These are phyloP conservation scores for Populus alba DNA, from an alignment of 345 rosid genomes.

Conservation along the genomic window DNA sequence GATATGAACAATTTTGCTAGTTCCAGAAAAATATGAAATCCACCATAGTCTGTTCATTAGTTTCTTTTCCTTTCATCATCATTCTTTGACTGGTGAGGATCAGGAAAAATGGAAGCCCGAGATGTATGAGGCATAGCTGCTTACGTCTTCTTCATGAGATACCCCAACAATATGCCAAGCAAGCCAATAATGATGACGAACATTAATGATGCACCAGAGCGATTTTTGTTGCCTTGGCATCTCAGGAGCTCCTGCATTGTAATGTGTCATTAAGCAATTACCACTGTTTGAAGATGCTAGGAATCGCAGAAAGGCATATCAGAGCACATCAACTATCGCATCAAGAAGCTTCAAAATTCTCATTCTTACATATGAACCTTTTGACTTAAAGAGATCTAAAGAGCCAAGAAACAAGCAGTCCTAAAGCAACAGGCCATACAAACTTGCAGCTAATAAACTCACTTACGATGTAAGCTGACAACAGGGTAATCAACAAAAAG, in stretches of 20 bases:
- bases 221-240: conserved; percentile 45
- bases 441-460: background rate
- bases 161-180: conserved; percentile 63
- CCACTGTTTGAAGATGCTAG: background rate
- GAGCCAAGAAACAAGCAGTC: background rate
- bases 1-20: conserved; percentile 31
- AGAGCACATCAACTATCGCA: background rate
- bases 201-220: conserved; percentile 45
- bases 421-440: background rate
- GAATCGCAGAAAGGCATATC: background rate
- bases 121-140: background rate
- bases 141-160: conserved; percentile 57
- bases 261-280: conserved; percentile 3
- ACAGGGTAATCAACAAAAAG: background rate
- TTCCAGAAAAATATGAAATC: conserved; percentile 25
- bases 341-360: background rate
- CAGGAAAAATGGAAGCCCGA: conserved; percentile 10
- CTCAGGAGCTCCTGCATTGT: conserved; percentile 49
- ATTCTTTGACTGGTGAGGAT: conserved; percentile 30
- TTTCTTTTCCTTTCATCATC: conserved; percentile 32
- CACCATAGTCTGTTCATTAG: conserved; percentile 12
- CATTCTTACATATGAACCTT: background rate
- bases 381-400: background rate
- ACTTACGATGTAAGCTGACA: background rate
- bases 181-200: conserved; percentile 54